A percentile compares a stretch with the other conserved stretches of the same genome.
phyloP scores from a whole-genome alignment of 1,139 yeast genomes.

The Saccharomycopsis phalli region DNA sequence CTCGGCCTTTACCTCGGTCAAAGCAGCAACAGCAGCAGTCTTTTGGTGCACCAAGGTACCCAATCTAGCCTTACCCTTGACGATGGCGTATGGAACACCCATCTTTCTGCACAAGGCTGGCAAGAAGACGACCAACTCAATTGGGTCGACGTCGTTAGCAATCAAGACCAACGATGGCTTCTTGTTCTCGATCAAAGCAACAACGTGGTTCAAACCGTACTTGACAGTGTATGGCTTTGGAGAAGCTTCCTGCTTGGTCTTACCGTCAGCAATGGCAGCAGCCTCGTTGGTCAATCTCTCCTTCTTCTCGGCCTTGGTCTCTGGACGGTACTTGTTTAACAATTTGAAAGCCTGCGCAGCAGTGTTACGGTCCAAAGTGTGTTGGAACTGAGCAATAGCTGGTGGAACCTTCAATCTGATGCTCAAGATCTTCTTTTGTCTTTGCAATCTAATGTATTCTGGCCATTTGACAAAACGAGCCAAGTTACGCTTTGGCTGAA shows the following conservation, averaged over 20 bases:
- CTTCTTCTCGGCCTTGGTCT: constrained; percentile 93
- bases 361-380: constrained; percentile 95
- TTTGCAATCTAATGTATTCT: constrained; percentile 90
- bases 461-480: constrained; percentile 98
- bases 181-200: constrained; percentile 92
- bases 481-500: constrained; percentile 95
- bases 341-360: constrained; percentile 95
- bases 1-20: constrained; percentile 87
- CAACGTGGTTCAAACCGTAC: constrained; percentile 98
- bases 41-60: constrained; percentile 96
- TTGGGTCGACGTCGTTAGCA: constrained; percentile 98
- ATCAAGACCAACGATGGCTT: constrained; percentile 94
- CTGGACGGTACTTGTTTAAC: constrained; percentile 98
- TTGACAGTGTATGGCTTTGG: constrained; percentile 93
- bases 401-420: constrained; percentile 98
- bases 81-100: constrained; percentile 98
- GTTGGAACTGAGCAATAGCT: constrained; percentile 91
- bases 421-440: constrained; percentile 94
- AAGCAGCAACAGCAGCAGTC: constrained; percentile 94
- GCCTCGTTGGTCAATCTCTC: constrained; percentile 98
- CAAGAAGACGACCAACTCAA: constrained; percentile 90
- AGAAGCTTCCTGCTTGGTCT: constrained; percentile 89
- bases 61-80: constrained; percentile 98
- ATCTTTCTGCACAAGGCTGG: constrained; percentile 98
- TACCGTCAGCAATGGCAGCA: constrained; percentile 96